phyloP scores from a whole-genome alignment of 441 rosid genomes.

The Pelargonium citronellum region DNA sequence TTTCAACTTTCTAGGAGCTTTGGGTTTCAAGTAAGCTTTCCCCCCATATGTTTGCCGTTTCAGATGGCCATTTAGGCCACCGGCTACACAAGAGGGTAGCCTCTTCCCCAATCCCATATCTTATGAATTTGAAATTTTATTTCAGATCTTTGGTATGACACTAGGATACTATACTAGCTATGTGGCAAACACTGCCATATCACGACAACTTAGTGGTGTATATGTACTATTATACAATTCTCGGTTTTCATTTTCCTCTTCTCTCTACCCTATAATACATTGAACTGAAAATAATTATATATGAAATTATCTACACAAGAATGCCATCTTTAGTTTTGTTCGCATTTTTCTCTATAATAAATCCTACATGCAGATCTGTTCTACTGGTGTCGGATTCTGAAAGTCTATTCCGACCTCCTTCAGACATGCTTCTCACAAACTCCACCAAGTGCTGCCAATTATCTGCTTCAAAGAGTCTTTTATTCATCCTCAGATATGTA shows the following conservation, averaged over 20 bases:
- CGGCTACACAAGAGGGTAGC: too few species aligned
- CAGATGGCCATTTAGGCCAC: too few species aligned
- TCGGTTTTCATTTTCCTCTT: slow-evolving; percentile 6
- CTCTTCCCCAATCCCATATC: too few species aligned
- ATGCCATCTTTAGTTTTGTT: slow-evolving; percentile 17
- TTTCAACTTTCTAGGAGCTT: too few species aligned
- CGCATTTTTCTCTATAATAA: slow-evolving; percentile 36
- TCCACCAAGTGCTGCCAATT: slow-evolving; percentile 75
- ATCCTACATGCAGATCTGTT: slow-evolving; percentile 57
- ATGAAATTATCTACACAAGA: slow-evolving; percentile 26
- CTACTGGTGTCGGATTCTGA: slow-evolving; percentile 46
- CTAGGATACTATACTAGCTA: too few species aligned
- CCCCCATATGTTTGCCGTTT: too few species aligned
- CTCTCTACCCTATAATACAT: slow-evolving; percentile 13
- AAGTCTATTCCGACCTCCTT: slow-evolving; percentile 49
- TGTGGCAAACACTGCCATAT: too few species aligned
- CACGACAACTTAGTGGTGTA: slow-evolving; percentile 17
- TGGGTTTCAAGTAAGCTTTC: too few species aligned
- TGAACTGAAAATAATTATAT: slow-evolving; percentile 9
- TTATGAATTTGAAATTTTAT: too few species aligned
- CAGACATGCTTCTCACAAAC: slow-evolving; percentile 75
- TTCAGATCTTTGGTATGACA: too few species aligned
- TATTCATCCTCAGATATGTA: slow-evolving; percentile 75
- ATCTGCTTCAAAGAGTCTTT: slow-evolving; percentile 63
- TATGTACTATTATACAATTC: slow-evolving; percentile 13